Evolutionary conservation across 495 filamentous ascomycete species (phyloP).

Genomic region (Rostrohypoxylon terebratum): DNA sequence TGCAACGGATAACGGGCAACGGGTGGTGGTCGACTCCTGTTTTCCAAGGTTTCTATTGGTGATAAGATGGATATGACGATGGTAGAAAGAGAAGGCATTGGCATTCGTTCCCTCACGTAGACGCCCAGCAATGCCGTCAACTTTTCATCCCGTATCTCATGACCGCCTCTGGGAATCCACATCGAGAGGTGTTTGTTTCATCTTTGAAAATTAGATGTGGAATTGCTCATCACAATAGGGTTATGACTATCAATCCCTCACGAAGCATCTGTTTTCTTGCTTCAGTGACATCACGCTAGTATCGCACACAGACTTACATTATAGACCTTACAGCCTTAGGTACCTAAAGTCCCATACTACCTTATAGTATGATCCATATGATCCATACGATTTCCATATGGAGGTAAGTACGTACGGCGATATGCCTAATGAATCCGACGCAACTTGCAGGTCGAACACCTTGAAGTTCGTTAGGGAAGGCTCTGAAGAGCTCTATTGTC

Average conservation of each 20-base stretch:
- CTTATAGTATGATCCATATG: too few species aligned
- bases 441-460: not conserved
- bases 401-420: slow-evolving; percentile 1
- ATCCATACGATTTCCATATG: not conserved
- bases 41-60: slow-evolving; percentile 22
- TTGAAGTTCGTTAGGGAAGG: slow-evolving; percentile 27
- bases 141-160: slow-evolving; percentile 27
- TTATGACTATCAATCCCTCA: slow-evolving; percentile 25
- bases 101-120: slow-evolving; percentile 21
- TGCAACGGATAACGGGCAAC: slow-evolving; percentile 8
- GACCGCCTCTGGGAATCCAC: slow-evolving; percentile 35
- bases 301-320: not conserved
- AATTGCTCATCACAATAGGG: slow-evolving; percentile 42
- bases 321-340: slow-evolving; percentile 3
- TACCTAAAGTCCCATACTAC: not conserved
- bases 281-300: slow-evolving; percentile 27
- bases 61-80: slow-evolving; percentile 16
- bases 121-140: not conserved
- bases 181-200: slow-evolving; percentile 40
- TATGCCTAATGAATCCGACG: slow-evolving; percentile 2
- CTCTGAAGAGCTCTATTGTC: slow-evolving; percentile 23
- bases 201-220: slow-evolving; percentile 31
- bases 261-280: slow-evolving; percentile 20
- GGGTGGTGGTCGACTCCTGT: slow-evolving; percentile 19
- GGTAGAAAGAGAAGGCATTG: slow-evolving; percentile 17